phyloP scores from a whole-genome alignment of 2,329 filamentous ascomycete genomes.

The Aspergillus alliaceus region DNA sequence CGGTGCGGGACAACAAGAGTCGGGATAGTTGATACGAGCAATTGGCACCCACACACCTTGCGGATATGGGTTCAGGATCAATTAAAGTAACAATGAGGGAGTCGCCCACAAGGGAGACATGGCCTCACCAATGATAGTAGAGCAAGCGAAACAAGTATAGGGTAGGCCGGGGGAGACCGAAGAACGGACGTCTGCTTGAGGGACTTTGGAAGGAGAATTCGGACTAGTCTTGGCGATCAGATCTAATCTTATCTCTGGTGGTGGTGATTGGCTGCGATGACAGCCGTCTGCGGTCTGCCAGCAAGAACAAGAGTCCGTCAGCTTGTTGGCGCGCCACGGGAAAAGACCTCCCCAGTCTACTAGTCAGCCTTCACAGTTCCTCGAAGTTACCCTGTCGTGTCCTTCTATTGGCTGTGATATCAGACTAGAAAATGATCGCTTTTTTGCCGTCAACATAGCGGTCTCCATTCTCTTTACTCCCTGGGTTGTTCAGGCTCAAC shows the following conservation, averaged over 20 bases:
- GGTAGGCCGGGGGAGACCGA: not conserved
- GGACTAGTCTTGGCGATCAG: constrained; percentile 28
- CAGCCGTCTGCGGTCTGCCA: constrained; percentile 1
- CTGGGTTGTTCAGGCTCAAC: constrained; percentile 9
- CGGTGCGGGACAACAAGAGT: constrained; percentile 2
- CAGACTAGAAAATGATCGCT: constrained; percentile 20
- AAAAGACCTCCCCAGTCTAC: constrained; percentile 1
- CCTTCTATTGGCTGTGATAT: not conserved
- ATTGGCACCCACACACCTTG: not conserved
- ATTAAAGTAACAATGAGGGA: not conserved
- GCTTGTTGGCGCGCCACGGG: constrained; percentile 4
- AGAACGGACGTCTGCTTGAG: not conserved
- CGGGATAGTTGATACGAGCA: not conserved
- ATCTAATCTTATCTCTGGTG: constrained; percentile 42
- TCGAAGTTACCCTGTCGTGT: not conserved
- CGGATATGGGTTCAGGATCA: not conserved
- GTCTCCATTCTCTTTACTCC: constrained; percentile 11
- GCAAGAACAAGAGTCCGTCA: constrained; percentile 2
- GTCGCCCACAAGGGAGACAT: constrained; percentile 6
- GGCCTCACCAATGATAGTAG: constrained; percentile 10
- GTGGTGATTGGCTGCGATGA: constrained; percentile 27
- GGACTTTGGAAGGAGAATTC: constrained; percentile 12
- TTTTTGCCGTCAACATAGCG: constrained; percentile 19
- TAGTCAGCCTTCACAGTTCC: not conserved
- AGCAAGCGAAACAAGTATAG: not conserved